A percentile compares a stretch with the other conserved stretches of the same genome.
Conservation (phyloP, 352 stramenopile genomes). For the Pythium periplocum region DNA sequence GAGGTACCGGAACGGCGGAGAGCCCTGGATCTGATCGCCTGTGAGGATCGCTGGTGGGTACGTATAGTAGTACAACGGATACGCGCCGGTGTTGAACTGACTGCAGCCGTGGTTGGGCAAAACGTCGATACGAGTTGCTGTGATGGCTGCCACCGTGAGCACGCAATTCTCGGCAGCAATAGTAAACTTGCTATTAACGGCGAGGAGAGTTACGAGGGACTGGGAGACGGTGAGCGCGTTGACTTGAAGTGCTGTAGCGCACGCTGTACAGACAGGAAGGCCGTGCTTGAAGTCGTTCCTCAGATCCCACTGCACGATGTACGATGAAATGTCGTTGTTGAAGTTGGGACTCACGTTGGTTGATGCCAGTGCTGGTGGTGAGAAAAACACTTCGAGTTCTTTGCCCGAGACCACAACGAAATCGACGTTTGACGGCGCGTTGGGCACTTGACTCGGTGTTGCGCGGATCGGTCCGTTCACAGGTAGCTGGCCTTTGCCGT, state of each 20-base stretch:
- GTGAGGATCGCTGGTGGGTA: conserved; percentile 42
- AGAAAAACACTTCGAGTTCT: conserved; percentile 89
- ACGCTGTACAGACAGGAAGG: conserved; percentile 36
- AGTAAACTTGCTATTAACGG: conserved; percentile 36
- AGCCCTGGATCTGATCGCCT: conserved; percentile 55
- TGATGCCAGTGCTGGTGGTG: conserved; percentile 47
- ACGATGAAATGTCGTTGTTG: conserved; percentile 84
- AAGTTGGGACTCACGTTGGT: conserved; percentile 56
- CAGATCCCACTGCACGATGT: conserved; percentile 89
- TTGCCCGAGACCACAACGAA: conserved; percentile 83
- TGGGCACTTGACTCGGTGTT: conserved; percentile 82
- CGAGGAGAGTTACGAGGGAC: conserved; percentile 25
- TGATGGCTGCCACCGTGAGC: conserved; percentile 22
- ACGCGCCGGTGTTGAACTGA: conserved; percentile 40
- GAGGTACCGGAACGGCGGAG: conserved; percentile 76
- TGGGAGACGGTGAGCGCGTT: conserved; percentile 32
- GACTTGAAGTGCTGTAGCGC: conserved; percentile 35
- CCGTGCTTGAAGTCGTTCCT: conserved; percentile 62
- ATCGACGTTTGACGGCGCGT: conserved; percentile 84
- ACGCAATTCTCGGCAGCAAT: conserved; percentile 48
- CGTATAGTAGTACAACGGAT: conserved; percentile 60
- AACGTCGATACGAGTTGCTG: conserved; percentile 17
- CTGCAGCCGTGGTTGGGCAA: conserved; percentile 22
- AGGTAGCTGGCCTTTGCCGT: conserved; percentile 53
- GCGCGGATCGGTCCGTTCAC: conserved; percentile 22